Base-by-base conservation (phyloP, 2,329 filamentous ascomycete species). In the Diaporthe nobilis region DNA sequence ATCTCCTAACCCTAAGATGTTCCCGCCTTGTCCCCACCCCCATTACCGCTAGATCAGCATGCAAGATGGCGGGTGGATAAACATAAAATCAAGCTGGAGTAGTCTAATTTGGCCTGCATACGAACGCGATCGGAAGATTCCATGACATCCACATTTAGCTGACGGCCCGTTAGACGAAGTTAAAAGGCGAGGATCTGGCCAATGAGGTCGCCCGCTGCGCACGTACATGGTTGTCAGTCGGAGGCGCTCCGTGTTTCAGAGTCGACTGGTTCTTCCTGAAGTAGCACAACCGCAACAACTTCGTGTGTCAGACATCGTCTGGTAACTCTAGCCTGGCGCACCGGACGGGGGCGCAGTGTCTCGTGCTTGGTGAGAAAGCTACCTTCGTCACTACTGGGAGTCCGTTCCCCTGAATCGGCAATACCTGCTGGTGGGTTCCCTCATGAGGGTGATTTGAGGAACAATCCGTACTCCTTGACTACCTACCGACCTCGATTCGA, bases 221-320 rank as follows among this genome's bases (percentile, higher is more conserved):
- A 63, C 37, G 49, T 28, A 34, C 20, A 47, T 72, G 68, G 57
- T 65, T 72, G 67, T 37, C 28, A 65, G 58, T 47, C 68, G 49
- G 68, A 37, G 44, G 73, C 68, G 57, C 70, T 68, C 61, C 44
- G 74, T 73, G 74, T 76, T 76, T 76, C 74, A 76, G 74, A 63
- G 53, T 73, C 71, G 44, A 49, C 63, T 37, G 51, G 42, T 57
- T 72, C 55, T 55, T 55, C 65, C 65, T 28, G 49, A 70, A 70
- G 65, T 55, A 70, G 65, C 65, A 70, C 34, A 70, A 70, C 47
- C 65, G 34, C 34, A 68, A 70, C 25, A 51, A 39, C 49, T 28
- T 49, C 17, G 74, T 73, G 74, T 76, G 72, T 76, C 74, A 76
- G 74, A 72, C 63, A 20, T 49, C 67, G 74, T 73, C 49, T 75